These are phyloP conservation scores for Phaffomyces antillensis DNA, from an alignment of 805 yeast genomes.

Conservation along the genomic window DNA sequence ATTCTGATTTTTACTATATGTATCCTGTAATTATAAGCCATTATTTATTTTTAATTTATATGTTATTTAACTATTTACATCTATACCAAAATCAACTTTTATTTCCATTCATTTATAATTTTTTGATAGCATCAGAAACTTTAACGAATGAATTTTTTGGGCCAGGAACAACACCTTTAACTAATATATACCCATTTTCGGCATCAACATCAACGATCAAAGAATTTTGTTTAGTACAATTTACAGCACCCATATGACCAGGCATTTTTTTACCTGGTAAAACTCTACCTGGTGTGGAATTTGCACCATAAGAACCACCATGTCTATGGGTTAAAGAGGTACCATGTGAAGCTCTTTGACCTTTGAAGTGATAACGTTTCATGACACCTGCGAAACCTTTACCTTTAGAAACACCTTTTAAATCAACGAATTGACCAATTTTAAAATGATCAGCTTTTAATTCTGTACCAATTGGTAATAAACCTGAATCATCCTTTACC, in stretches of 20 bases:
- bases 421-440: constrained; percentile 77
- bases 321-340: constrained; percentile 88
- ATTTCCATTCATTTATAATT: constrained; percentile 7
- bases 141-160: constrained; percentile 69
- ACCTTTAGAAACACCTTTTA: constrained; percentile 77
- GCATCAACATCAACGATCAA: constrained; percentile 75
- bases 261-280: constrained; percentile 98
- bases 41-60: no score
- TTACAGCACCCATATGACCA: constrained; percentile 85
- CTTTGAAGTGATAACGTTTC: constrained; percentile 88
- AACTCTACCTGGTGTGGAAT: constrained; percentile 93
- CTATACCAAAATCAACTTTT: background rate
- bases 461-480: constrained; percentile 71
- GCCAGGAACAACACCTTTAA: constrained; percentile 90
- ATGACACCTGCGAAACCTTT: constrained; percentile 98
- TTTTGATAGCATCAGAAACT: constrained; percentile 65
- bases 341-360: constrained; percentile 94
- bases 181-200: constrained; percentile 70
- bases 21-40: no score
- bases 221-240: constrained; percentile 67
- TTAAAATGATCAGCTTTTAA: constrained; percentile 79
- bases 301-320: constrained; percentile 96
- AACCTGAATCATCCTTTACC: constrained; percentile 56
- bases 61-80: background rate
- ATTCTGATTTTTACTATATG: no score